Conservation (phyloP, 2,329 filamentous ascomycete genomes). For the Diaporthe citriasiana region DNA sequence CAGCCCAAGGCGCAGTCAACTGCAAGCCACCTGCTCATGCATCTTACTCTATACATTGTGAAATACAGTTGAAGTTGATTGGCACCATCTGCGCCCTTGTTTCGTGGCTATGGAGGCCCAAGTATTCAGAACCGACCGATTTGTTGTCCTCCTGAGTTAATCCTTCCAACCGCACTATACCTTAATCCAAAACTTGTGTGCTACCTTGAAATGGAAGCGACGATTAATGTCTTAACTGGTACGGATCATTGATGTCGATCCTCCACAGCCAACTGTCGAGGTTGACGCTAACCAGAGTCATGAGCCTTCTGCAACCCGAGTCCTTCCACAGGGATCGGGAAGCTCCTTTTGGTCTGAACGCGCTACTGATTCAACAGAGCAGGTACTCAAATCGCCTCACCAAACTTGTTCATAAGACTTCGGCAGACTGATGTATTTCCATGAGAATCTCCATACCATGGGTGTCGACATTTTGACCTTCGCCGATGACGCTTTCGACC, state of each 20-base stretch:
- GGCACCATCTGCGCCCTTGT: not conserved
- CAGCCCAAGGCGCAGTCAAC: not conserved
- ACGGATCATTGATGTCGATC: not conserved
- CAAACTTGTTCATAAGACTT: not conserved
- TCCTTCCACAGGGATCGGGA: too few relatives aligned
- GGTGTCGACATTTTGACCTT: not conserved
- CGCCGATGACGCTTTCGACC: not conserved
- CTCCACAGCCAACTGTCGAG: not conserved
- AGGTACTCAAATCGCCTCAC: not conserved
- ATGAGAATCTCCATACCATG: not conserved
- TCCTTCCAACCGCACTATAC: not conserved
- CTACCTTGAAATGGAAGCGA: not conserved
- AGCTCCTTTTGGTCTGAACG: not conserved
- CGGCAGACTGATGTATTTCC: conserved; percentile 9
- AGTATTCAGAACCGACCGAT: too few relatives aligned
- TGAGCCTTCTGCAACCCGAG: too few relatives aligned
- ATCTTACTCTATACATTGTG: not conserved
- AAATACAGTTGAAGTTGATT: not conserved
- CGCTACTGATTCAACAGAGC: too few relatives aligned
- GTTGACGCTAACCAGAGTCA: not conserved
- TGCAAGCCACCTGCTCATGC: not conserved
- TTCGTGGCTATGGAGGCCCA: not conserved
- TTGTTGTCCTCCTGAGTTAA: not conserved
- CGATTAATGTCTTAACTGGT: not conserved
- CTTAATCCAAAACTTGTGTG: not conserved